Base-by-base conservation (phyloP, 2,329 filamentous ascomycete genomes). In the Cucurbitaria berberidis region DNA sequence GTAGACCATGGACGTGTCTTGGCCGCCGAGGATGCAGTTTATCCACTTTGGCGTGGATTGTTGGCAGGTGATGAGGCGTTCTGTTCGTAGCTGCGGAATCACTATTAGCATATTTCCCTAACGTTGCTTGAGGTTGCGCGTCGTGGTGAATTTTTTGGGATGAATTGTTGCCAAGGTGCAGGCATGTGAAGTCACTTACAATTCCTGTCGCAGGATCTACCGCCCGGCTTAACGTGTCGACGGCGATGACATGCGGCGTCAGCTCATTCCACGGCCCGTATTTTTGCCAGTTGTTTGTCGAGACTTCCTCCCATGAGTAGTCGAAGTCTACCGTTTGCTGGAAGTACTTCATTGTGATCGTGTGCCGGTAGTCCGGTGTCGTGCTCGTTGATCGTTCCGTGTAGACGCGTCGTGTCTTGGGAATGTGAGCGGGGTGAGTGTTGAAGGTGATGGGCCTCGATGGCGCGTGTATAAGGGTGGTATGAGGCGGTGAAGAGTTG, bases 181-280 rank as follows among this genome's bases (percentile, higher is more conserved):
- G 21, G 41, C 49, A 54, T 51, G 51, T 55, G 56, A 59, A 59
- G 44, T 45, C 46, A 79, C 85, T 77, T 76, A 88, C 85, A 66
- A 91, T 89, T 68, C 87, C 86, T 35, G 87, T 89, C 11, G 72
- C 66, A 6, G 84, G 76, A 68, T 90, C 86, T 34, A 90, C 80
- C 9, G 75, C 75, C 59, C 95, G 90, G 47, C 87, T 89, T 67
- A 99, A 78, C 13, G 93, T 98, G 80, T 99, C 95, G 70, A 98
- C 95, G 63, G 91, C 93, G 63, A 96, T 87, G 63, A 99, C 95
- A 77, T 99, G 95, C 35, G 92, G 91, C n/a, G 90, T 93, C 80
- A 96, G 95, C 76, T 97, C 90, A 81, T 99, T 99, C 93, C 95
- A 98, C 18, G 93, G 93, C 70, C 91, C 96, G 80, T 99, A 99